phyloP scores from a whole-genome alignment of 176 grass and related monocot genomes.

The Avena insularis region DNA sequence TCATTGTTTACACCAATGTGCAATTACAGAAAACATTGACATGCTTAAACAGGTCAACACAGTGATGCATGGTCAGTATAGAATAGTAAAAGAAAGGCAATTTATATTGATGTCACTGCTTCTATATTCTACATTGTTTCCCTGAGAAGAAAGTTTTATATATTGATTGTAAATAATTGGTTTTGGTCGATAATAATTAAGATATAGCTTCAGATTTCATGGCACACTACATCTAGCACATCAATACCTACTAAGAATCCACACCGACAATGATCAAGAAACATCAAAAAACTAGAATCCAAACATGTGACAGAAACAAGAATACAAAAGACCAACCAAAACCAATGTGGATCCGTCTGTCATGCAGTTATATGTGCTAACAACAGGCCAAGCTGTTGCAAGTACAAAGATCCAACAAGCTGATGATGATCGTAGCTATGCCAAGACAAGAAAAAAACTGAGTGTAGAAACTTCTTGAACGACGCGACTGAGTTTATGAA shows the following conservation, averaged over 20 bases:
- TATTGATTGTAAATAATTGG: background rate
- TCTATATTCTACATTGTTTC: background rate
- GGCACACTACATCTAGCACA: background rate
- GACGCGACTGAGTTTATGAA: no score
- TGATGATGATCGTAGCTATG: background rate
- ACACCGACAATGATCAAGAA: conserved; percentile 32
- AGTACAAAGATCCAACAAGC: conserved; percentile 30
- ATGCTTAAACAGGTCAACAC: conserved; percentile 15
- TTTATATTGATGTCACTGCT: background rate
- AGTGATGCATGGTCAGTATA: background rate
- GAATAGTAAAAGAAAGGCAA: background rate
- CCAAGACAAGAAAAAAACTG: background rate
- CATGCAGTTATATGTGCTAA: conserved; percentile 37
- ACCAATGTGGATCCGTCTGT: conserved; percentile 54
- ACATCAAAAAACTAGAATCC: conserved; percentile 46
- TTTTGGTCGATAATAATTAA: background rate
- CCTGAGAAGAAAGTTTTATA: background rate
- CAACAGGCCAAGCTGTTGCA: conserved; percentile 43
- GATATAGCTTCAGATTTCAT: conserved; percentile 2
- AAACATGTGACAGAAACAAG: conserved; percentile 54
- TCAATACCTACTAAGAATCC: conserved; percentile 35
- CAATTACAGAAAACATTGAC: background rate
- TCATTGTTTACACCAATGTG: background rate
- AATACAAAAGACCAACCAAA: conserved; percentile 58
- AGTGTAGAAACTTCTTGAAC: background rate